Base-by-base conservation (phyloP, 1,139 yeast species). In the Geotrichum reessii region DNA sequence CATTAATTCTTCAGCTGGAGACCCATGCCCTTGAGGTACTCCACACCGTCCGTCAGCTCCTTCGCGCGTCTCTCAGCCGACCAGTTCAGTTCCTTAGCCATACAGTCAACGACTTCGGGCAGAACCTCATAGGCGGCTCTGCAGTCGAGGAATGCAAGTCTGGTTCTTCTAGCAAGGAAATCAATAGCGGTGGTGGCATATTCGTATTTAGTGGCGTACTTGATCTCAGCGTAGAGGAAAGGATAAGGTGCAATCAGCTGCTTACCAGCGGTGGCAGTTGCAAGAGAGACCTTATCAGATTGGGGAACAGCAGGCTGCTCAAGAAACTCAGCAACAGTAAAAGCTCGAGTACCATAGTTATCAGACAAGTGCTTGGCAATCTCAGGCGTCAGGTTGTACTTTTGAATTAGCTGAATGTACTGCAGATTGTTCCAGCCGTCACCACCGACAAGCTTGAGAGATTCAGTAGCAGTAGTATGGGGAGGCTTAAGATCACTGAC, bases 91-190 rank as follows among this genome's bases (percentile, higher is more conserved):
- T 88, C 95, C 58, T 81, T 76, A 66, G 84, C 89, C 95, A 92
- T 87, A 63, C 90, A 80, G 66, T 87, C 88, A 59, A 89, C 91
- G 52, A 92, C 96, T 62, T 87, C 87, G 63, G 91, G 96, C 58
- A 92, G 85, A 12, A 95, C 89, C 61, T 76, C 79, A 64, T 85
- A 76, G 31, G 98, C 96, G 66, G 88, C 93, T 72, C 84, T 84
- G 52, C 95, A 90, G 75, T 92, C 92, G 71, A 92, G 79, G 78
- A 91, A 92, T 1, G 97, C 97, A 71, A 90, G 83, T 75, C 98
- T 85, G 58, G 95, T 86, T 79, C 98, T 86, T 78, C 98, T 86
- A 59, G 96, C 91, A 64, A 92, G 79, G 79, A 92, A 91, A 74
- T 92, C 98, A 61, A 86, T 76, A 55, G 97, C 95, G 12, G 93